Evolutionary conservation across 306 rosid species (phyloP).

Genomic region (Mucuna pruriens): DNA sequence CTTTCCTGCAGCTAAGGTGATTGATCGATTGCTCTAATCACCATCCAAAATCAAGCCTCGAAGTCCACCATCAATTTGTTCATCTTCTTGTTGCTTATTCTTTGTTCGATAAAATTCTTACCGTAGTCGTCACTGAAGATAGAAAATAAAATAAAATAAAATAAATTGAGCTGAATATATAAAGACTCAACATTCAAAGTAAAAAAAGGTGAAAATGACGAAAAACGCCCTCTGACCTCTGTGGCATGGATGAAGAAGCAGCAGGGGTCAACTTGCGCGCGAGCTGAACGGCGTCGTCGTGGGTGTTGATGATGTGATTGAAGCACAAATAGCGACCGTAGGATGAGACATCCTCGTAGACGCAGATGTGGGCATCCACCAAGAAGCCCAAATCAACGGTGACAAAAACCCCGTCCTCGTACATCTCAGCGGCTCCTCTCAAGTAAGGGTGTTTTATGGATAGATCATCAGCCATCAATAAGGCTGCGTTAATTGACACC

Average conservation of each 20-base stretch:
- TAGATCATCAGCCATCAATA: constrained; percentile 55
- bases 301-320: constrained; percentile 61
- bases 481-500: constrained; percentile 71
- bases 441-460: constrained; percentile 63
- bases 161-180: background rate
- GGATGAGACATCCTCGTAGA: constrained; percentile 76
- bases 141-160: background rate
- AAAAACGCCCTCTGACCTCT: constrained; percentile 44
- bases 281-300: constrained; percentile 68
- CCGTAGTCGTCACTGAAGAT: constrained; percentile 58
- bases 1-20: constrained; percentile 12
- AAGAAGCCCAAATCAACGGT: constrained; percentile 70
- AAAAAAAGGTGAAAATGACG: background rate
- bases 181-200: background rate
- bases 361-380: constrained; percentile 71
- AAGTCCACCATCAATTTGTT: constrained; percentile 77
- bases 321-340: constrained; percentile 92
- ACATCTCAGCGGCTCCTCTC: constrained; percentile 98
- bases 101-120: constrained; percentile 57
- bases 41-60: constrained; percentile 41
- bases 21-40: constrained; percentile 2
- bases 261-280: constrained; percentile 62
- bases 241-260: constrained; percentile 49
- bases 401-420: constrained; percentile 80
- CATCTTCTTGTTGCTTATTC: constrained; percentile 87